Base-by-base conservation (phyloP, 164 flowering plant species). In the Sedum album region DNA sequence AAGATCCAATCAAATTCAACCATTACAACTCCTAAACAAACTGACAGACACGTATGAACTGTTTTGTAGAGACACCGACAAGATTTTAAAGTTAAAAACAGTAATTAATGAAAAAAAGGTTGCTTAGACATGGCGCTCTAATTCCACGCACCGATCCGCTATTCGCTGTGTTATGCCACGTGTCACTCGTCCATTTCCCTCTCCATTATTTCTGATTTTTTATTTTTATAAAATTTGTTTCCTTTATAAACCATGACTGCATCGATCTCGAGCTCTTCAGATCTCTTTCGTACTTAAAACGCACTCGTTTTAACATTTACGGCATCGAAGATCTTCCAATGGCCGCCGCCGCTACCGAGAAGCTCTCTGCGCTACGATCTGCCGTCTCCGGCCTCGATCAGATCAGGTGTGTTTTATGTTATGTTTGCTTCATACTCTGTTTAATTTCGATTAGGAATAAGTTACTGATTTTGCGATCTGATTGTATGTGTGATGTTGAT, bases 311-410 rank as follows among this genome's bases (percentile, higher is more conserved):
- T 10, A 15, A 4, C 18, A 25, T 21, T 65, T 25, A n/a, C 42
- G 39, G 28, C 48, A 9, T 36, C 67, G 28, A 8, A 53, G 60
- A 53, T 65, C 67, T 2, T 33, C 4, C 60, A 74, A 86, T 85
- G 88, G 79, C 87, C 33, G 73, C 82, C 28, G 82, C 79, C 41
- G 73, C 81, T 31, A 68, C 87, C 60, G 60, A 53, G 30, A 91
- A 85, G 81, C 69, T 93, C 73, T 15, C 80, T 13, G 71, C 81
- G 21, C 96, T 93, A 51, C 73, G 73, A 62, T 76, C 97, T 21
- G 79, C 88, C 5, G 89, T 85, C 65, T 74, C 94, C 38, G 80
- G 82, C 21, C 95, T 93, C 70, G 60, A 62, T 68, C 87, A 89
- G 73, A 91, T 93, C 88, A 93, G 98, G 98, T 84, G 1, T 28